A percentile compares a stretch with the other conserved stretches of the same genome.
Conservation (phyloP, 1,284 basidiomycete species). For the Leccinum insigne region DNA sequence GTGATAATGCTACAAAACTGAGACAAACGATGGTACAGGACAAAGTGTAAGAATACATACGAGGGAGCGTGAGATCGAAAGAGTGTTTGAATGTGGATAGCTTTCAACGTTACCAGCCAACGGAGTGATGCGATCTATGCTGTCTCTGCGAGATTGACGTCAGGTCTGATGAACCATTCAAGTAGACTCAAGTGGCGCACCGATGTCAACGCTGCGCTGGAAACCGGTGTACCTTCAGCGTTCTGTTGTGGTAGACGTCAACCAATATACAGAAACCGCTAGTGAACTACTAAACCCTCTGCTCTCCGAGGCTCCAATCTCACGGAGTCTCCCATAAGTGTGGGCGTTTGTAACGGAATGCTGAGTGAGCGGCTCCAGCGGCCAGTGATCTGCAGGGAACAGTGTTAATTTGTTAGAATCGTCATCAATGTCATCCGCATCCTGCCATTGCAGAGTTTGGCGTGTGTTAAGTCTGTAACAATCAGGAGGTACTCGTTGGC, state of each 20-base stretch:
- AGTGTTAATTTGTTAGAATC: conserved; percentile 6
- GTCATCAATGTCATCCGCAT: conserved; percentile 38
- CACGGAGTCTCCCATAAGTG: neutral
- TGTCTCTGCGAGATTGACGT: neutral
- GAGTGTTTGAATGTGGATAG: neutral
- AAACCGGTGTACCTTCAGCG: neutral
- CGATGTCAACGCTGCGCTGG: conserved; percentile 8
- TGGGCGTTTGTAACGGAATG: conserved; percentile 10
- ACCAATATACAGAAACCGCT: neutral
- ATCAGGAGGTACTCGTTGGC: conserved; percentile 3
- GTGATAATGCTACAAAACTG: no score
- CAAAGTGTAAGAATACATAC: conserved; percentile 1
- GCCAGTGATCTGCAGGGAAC: neutral
- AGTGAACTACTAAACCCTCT: conserved; percentile 13
- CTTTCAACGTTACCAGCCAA: conserved; percentile 10
- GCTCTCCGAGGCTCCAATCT: neutral
- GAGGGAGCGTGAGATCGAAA: neutral
- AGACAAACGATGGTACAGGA: conserved; percentile 2
- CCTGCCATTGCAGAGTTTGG: conserved; percentile 41
- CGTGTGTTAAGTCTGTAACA: conserved; percentile 50
- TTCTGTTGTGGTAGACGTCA: conserved; percentile 12
- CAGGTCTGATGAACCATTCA: neutral
- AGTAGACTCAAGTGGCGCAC: neutral
- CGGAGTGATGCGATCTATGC: conserved; percentile 5
- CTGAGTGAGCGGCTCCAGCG: conserved; percentile 1